Conservation (phyloP, 2,329 filamentous ascomycete genomes). For the Aureobasidium sp. region DNA sequence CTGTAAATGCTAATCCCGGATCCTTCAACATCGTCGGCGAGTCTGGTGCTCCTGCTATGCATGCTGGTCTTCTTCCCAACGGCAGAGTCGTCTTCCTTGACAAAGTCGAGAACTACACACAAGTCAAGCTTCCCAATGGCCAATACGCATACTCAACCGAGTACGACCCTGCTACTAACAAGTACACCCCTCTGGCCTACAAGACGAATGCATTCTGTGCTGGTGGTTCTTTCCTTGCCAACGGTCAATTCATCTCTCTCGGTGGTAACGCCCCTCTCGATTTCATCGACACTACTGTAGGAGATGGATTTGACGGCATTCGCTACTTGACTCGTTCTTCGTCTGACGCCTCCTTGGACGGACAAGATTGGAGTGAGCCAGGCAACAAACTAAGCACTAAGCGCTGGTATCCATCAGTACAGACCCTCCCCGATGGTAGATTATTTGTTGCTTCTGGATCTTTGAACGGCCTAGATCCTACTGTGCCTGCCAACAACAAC, state of each 20-base stretch:
- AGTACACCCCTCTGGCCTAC: slow-evolving; percentile 49
- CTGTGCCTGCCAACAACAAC: slow-evolving; percentile 51
- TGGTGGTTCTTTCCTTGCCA: slow-evolving; percentile 56
- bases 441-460: slow-evolving; percentile 52
- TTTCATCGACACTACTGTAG: slow-evolving; percentile 51
- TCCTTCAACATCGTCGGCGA: slow-evolving; percentile 42
- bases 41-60: slow-evolving; percentile 56
- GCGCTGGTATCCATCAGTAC: slow-evolving; percentile 53
- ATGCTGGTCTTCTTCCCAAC: slow-evolving; percentile 51
- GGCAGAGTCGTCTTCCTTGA: slow-evolving; percentile 53
- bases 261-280: slow-evolving; percentile 55
- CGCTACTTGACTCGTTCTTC: slow-evolving; percentile 44
- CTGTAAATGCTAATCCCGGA: slow-evolving; percentile 36
- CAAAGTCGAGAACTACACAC: slow-evolving; percentile 56
- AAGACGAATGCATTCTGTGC: slow-evolving; percentile 63
- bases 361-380: slow-evolving; percentile 46
- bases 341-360: slow-evolving; percentile 36
- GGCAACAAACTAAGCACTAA: slow-evolving; percentile 34
- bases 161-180: slow-evolving; percentile 43
- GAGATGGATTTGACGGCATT: slow-evolving; percentile 50
- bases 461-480: slow-evolving; percentile 45
- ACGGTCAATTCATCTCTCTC: slow-evolving; percentile 56
- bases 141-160: slow-evolving; percentile 54
- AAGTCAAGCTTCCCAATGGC: slow-evolving; percentile 43
- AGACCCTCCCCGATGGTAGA: slow-evolving; percentile 48